phyloP scores from a whole-genome alignment of 805 yeast species.

The Diddensiella transvaalensis region DNA sequence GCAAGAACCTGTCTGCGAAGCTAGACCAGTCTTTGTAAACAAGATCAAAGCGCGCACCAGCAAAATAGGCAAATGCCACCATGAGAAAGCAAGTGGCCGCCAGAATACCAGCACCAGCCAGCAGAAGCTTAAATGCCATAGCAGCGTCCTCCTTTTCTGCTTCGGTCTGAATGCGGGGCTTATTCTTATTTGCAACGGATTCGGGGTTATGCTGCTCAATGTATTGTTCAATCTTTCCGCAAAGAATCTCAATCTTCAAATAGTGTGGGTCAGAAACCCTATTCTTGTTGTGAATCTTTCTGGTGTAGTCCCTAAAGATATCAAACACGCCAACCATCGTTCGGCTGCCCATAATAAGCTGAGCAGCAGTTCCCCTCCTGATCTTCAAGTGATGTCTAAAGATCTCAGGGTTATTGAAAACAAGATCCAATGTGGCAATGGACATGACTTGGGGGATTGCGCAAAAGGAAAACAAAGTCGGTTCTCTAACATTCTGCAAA shows the following conservation, averaged over 20 bases:
- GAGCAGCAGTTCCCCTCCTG: constrained; percentile 82
- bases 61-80: constrained; percentile 26
- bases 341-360: constrained; percentile 67
- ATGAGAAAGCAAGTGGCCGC: constrained; percentile 24
- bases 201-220: constrained; percentile 48
- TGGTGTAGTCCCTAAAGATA: constrained; percentile 72
- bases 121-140: constrained; percentile 19
- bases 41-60: constrained; percentile 32
- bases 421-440: constrained; percentile 83
- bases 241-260: constrained; percentile 72
- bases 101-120: constrained; percentile 23
- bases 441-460: constrained; percentile 99
- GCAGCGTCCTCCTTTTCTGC: constrained; percentile 15
- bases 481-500: constrained; percentile 72
- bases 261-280: constrained; percentile 83
- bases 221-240: constrained; percentile 86
- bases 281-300: constrained; percentile 73
- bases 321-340: constrained; percentile 70
- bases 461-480: constrained; percentile 83
- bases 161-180: constrained; percentile 11
- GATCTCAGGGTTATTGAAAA: constrained; percentile 75
- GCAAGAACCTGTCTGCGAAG: constrained; percentile 9
- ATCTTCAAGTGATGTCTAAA: constrained; percentile 75
- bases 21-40: constrained; percentile 10
- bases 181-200: constrained; percentile 12